Percentiles rank a stretch among this genome's conserved stretches.
Evolutionary conservation across 2,329 filamentous ascomycete genomes (phyloP).

Genomic region (Arthrobotrys iridis): DNA sequence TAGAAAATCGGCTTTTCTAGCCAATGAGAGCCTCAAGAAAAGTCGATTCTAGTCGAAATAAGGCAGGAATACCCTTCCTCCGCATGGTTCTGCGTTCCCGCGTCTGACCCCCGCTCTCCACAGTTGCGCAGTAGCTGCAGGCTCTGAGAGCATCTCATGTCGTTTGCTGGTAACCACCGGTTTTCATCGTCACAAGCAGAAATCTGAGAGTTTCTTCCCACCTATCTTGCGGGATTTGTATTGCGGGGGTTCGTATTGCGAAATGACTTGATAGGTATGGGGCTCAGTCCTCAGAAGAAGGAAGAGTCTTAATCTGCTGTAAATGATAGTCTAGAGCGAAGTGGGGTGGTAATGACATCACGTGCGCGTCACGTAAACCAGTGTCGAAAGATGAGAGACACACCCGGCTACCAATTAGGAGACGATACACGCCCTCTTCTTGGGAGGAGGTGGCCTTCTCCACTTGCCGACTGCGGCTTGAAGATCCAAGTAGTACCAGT

Average conservation of each 20-base stretch:
- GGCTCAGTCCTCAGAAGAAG: not conserved
- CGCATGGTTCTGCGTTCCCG: not conserved
- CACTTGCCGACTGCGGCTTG: not conserved
- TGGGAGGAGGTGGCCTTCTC: not conserved
- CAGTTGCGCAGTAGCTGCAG: not conserved
- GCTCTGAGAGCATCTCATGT: not conserved
- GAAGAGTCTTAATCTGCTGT: not conserved
- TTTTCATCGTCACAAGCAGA: not conserved
- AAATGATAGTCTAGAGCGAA: not conserved
- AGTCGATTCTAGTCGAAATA: not conserved
- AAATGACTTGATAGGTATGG: not conserved
- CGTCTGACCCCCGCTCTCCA: not conserved
- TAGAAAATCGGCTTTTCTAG: slow-evolving; percentile 15
- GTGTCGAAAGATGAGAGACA: too few species aligned
- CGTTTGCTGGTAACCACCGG: not conserved
- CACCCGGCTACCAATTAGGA: not conserved
- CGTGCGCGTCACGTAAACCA: not conserved
- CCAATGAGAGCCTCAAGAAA: not conserved
- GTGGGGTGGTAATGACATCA: not conserved
- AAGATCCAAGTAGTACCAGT: slow-evolving; percentile 1
- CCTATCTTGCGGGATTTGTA: too few species aligned
- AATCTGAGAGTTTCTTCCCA: not conserved
- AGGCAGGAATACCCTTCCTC: not conserved
- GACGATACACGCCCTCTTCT: not conserved
- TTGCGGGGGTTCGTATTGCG: not conserved